These are phyloP conservation scores for Verticillium zaregamsianum DNA, from an alignment of 2,329 filamentous ascomycete genomes.

Conservation along the genomic window DNA sequence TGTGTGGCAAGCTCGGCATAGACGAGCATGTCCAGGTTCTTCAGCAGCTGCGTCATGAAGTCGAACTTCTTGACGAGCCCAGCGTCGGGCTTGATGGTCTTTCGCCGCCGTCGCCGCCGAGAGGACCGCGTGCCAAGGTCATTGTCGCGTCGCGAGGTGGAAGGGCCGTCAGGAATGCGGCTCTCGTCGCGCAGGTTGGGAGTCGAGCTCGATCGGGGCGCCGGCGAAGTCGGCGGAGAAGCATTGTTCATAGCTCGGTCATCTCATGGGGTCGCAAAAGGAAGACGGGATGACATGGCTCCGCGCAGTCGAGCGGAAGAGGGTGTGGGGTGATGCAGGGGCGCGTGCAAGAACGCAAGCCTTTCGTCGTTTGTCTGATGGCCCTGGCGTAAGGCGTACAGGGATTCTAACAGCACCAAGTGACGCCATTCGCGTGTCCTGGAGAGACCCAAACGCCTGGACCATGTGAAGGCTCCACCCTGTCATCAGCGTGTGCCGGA, in stretches of 20 bases:
- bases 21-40: constrained; percentile 58
- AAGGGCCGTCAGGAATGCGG: constrained; percentile 1
- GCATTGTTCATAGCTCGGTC: constrained; percentile 48
- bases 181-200: constrained; percentile 13
- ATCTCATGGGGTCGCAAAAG: constrained; percentile 17
- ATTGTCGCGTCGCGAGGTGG: constrained; percentile 1
- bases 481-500: not conserved
- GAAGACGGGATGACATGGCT: not conserved
- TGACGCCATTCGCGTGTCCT: not conserved
- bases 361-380: not conserved
- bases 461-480: not conserved
- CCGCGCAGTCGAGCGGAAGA: not conserved
- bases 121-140: constrained; percentile 7
- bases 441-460: not conserved
- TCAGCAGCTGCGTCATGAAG: constrained; percentile 57
- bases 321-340: not conserved
- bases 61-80: constrained; percentile 53
- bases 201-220: constrained; percentile 20
- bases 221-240: constrained; percentile 36
- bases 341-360: not conserved
- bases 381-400: not conserved
- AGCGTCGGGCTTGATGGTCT: constrained; percentile 32
- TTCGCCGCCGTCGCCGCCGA: constrained; percentile 27
- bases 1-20: constrained; percentile 61
- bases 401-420: not conserved